Percentiles rank a stretch among this genome's conserved stretches.
These are phyloP conservation scores for Termitomyces sp. DNA, from an alignment of 768 basidiomycete species.

Conservation along the genomic window DNA sequence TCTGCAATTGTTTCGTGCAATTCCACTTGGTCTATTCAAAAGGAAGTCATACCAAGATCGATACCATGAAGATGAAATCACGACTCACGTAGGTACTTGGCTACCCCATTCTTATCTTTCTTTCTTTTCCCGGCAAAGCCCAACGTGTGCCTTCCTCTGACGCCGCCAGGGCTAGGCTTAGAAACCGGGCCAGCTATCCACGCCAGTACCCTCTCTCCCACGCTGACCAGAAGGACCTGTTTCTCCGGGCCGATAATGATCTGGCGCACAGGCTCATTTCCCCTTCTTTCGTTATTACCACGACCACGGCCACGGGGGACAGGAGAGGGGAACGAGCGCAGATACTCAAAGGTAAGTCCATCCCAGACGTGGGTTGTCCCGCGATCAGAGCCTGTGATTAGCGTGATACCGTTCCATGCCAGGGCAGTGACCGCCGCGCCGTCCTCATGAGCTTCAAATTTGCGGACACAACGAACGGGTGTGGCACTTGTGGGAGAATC, in stretches of 20 bases:
- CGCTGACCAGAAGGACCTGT: conserved; percentile 51
- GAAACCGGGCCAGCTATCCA: conserved; percentile 57
- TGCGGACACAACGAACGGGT: conserved; percentile 29
- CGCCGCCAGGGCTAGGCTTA: conserved; percentile 23
- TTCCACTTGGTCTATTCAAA: conserved; percentile 51
- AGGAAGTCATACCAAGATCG: conserved; percentile 1
- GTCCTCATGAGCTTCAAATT: conserved; percentile 61
- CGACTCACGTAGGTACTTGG: conserved; percentile 43
- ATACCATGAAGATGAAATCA: background rate
- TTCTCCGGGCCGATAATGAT: conserved; percentile 49
- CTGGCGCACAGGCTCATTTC: conserved; percentile 42
- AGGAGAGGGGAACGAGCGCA: conserved; percentile 52
- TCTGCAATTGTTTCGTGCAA: conserved; percentile 59
- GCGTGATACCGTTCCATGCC: conserved; percentile 49
- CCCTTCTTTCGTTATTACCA: conserved; percentile 17
- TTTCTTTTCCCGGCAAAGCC: conserved; percentile 26
- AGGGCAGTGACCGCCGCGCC: conserved; percentile 56
- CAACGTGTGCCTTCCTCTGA: conserved; percentile 24
- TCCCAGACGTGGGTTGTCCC: conserved; percentile 64
- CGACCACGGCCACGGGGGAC: conserved; percentile 24
- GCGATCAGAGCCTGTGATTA: conserved; percentile 60
- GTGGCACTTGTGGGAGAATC: conserved; percentile 6
- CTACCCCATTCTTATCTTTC: conserved; percentile 21
- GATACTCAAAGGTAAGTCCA: conserved; percentile 49
- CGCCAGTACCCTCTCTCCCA: conserved; percentile 57